phyloP scores from a whole-genome alignment of 2,329 filamentous ascomycete species.

The Diplodia scrobiculata region DNA sequence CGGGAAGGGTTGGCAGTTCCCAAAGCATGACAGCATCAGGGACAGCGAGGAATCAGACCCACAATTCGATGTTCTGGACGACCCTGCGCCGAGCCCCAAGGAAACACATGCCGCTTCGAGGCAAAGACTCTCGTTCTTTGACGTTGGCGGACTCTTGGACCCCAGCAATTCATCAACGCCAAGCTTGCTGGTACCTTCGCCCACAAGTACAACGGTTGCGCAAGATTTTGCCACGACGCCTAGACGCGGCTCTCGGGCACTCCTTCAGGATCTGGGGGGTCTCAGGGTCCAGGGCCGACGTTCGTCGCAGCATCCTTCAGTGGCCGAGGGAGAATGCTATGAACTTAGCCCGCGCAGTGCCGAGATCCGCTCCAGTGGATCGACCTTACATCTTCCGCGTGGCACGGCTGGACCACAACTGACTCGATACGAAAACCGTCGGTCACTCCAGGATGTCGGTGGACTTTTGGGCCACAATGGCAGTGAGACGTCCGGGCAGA shows the following conservation, averaged over 20 bases:
- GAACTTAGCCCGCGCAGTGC: constrained; percentile 27
- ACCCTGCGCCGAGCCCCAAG: constrained; percentile 44
- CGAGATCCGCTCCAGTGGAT: not conserved
- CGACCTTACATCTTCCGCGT: constrained; percentile 7
- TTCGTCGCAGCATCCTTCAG: constrained; percentile 16
- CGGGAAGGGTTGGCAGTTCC: constrained; percentile 41
- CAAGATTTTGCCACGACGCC: constrained; percentile 47
- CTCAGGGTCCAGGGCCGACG: constrained; percentile 30
- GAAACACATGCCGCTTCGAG: constrained; percentile 50
- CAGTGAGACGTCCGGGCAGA: not conserved
- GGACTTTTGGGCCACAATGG: not conserved
- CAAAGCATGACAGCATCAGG: constrained; percentile 34
- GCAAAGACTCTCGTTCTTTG: constrained; percentile 75
- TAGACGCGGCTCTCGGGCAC: constrained; percentile 38
- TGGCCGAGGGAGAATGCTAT: constrained; percentile 24
- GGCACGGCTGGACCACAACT: constrained; percentile 14
- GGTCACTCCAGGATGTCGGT: constrained; percentile 19
- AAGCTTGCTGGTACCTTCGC: constrained; percentile 5
- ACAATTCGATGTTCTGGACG: constrained; percentile 32
- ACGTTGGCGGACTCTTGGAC: constrained; percentile 75
- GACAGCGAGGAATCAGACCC: constrained; percentile 35
- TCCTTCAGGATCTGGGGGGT: constrained; percentile 41
- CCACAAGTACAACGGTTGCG: constrained; percentile 41
- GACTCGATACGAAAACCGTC: constrained; percentile 30
- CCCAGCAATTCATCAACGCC: constrained; percentile 34